These are phyloP conservation scores for Pseudomonodictys pantanalensis DNA, from an alignment of 495 filamentous ascomycete genomes.

Conservation along the genomic window DNA sequence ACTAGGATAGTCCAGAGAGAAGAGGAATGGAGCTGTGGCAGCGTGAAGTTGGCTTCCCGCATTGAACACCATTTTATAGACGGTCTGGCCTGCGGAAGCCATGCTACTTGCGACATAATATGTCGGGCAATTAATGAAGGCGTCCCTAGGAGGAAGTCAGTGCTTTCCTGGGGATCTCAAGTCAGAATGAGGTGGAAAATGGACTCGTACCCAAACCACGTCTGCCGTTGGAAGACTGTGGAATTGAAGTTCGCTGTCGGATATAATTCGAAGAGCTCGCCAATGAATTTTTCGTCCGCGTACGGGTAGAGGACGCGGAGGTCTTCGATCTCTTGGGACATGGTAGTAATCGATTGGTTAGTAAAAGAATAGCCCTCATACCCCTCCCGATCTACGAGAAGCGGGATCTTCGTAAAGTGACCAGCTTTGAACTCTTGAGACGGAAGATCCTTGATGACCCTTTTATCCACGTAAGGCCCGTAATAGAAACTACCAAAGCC, in stretches of 20 bases:
- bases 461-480: slow-evolving; percentile 22
- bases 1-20: neutral
- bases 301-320: slow-evolving; percentile 5
- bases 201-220: slow-evolving; percentile 14
- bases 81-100: neutral
- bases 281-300: slow-evolving; percentile 5
- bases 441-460: slow-evolving; percentile 11
- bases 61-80: slow-evolving; percentile 20
- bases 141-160: slow-evolving; percentile 1
- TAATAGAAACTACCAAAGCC: slow-evolving; percentile 28
- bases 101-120: slow-evolving; percentile 9
- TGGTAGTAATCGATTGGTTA: slow-evolving; percentile 6
- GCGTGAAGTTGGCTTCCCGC: slow-evolving; percentile 11
- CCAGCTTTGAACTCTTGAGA: slow-evolving; percentile 4
- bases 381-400: slow-evolving; percentile 4
- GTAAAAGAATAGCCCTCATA: slow-evolving; percentile 23
- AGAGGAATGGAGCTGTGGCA: slow-evolving; percentile 3
- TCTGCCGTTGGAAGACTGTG: slow-evolving; percentile 23
- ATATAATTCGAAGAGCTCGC: slow-evolving; percentile 9
- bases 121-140: slow-evolving; percentile 21
- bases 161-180: neutral
- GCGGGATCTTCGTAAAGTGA: slow-evolving; percentile 18
- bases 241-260: slow-evolving; percentile 14
- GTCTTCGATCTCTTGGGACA: slow-evolving; percentile 1
- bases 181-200: neutral